These are phyloP conservation scores for Cenococcum geophilum DNA, from an alignment of 495 filamentous ascomycete species.

Conservation along the genomic window DNA sequence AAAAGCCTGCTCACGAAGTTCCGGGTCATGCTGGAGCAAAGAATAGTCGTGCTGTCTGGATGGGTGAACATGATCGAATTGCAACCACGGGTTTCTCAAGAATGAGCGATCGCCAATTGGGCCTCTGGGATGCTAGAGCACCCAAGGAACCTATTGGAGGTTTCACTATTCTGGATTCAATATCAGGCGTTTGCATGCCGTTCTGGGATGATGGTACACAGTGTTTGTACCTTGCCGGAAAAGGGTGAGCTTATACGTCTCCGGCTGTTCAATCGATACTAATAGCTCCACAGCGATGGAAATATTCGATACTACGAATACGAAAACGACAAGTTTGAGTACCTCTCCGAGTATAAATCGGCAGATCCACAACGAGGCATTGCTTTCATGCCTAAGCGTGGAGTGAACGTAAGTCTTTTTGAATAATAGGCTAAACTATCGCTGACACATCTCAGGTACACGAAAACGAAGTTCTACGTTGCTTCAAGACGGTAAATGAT, in stretches of 20 bases:
- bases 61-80: slow-evolving; percentile 91
- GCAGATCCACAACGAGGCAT: slow-evolving; percentile 87
- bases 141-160: slow-evolving; percentile 77
- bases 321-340: slow-evolving; percentile 96
- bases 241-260: slow-evolving; percentile 60
- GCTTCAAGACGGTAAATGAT: slow-evolving; percentile 95
- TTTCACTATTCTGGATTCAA: slow-evolving; percentile 81
- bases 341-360: slow-evolving; percentile 92
- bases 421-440: neutral
- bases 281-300: slow-evolving; percentile 60
- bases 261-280: slow-evolving; percentile 15
- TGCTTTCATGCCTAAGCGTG: slow-evolving; percentile 91
- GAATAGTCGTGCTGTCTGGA: slow-evolving; percentile 92
- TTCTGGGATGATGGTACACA: slow-evolving; percentile 98
- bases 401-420: slow-evolving; percentile 63
- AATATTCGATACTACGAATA: slow-evolving; percentile 99
- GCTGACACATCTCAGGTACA: slow-evolving; percentile 53
- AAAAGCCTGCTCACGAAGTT: slow-evolving; percentile 77
- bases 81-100: slow-evolving; percentile 95
- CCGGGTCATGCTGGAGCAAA: slow-evolving; percentile 87
- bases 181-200: slow-evolving; percentile 97
- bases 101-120: slow-evolving; percentile 96
- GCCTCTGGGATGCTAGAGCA: slow-evolving; percentile 85
- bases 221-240: slow-evolving; percentile 89
- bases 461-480: slow-evolving; percentile 93